Conservation (phyloP, 257 asterid genomes). For the Anisodus tanguticus region DNA sequence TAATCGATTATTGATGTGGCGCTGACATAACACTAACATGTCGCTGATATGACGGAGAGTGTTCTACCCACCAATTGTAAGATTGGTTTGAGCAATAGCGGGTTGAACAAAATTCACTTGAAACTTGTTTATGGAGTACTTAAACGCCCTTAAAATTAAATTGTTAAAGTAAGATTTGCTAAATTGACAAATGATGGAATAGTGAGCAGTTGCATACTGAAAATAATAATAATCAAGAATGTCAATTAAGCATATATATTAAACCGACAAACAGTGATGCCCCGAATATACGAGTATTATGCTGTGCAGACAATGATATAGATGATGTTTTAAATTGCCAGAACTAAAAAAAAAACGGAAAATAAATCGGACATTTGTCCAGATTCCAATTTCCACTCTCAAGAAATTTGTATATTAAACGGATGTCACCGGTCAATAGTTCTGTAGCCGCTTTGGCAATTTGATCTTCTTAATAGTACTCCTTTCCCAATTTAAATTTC, state of each 20-base stretch:
- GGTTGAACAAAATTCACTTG: no score
- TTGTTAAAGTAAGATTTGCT: no score
- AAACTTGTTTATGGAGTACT: no score
- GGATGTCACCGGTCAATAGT: neutral
- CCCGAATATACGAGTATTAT: slow-evolving; percentile 30
- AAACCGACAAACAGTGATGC: slow-evolving; percentile 25
- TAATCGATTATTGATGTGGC: no score
- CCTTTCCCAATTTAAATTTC: no score
- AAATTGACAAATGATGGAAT: neutral
- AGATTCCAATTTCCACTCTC: neutral
- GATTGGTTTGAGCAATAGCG: no score
- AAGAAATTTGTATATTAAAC: neutral
- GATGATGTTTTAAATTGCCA: neutral
- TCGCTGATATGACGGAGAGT: no score
- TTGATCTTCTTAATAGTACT: no score
- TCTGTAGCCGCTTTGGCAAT: neutral
- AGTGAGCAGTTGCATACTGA: neutral
- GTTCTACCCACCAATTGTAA: no score
- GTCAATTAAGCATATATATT: neutral
- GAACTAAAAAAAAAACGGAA: neutral
- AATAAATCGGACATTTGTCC: slow-evolving; percentile 15
- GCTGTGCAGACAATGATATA: neutral
- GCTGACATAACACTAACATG: no score
- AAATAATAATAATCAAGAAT: neutral
- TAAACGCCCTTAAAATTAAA: no score